Conservation (phyloP, 768 basidiomycete genomes). For the Podaxis mareebaensis region DNA sequence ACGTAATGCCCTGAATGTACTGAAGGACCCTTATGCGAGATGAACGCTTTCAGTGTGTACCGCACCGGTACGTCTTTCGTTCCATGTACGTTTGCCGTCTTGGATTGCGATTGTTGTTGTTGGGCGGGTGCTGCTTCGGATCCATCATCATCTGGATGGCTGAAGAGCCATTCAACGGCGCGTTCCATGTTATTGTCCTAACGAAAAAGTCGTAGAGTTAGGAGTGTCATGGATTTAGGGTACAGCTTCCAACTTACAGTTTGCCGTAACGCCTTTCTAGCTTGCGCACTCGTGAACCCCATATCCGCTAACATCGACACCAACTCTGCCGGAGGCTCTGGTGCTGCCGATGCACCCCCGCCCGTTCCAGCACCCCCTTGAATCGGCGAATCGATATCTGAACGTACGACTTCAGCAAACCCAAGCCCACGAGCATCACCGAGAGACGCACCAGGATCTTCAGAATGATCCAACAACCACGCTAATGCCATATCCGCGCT, state of each 20-base stretch:
- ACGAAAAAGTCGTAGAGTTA: neutral
- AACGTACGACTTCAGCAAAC: neutral
- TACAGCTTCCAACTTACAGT: slow-evolving; percentile 54
- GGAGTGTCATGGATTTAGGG: neutral
- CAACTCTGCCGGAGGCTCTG: slow-evolving; percentile 71
- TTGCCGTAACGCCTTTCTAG: slow-evolving; percentile 82
- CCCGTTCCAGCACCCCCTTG: slow-evolving; percentile 24
- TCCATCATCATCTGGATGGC: slow-evolving; percentile 84
- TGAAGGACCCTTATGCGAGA: slow-evolving; percentile 95
- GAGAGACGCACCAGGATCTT: slow-evolving; percentile 71
- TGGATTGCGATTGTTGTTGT: slow-evolving; percentile 19
- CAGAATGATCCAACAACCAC: slow-evolving; percentile 95
- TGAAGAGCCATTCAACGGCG: slow-evolving; percentile 96
- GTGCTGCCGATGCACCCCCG: neutral
- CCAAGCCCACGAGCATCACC: neutral
- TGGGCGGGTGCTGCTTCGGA: slow-evolving; percentile 43
- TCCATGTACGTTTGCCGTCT: slow-evolving; percentile 40
- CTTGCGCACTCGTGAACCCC: slow-evolving; percentile 88
- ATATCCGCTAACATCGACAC: slow-evolving; percentile 80
- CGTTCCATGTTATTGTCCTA: slow-evolving; percentile 78
- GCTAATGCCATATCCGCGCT: slow-evolving; percentile 87
- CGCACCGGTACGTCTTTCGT: slow-evolving; percentile 64
- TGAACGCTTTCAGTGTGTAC: slow-evolving; percentile 88
- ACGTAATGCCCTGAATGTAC: slow-evolving; percentile 96
- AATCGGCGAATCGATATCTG: slow-evolving; percentile 88